These are phyloP conservation scores for Gliomastix tumulicola DNA, from an alignment of 2,329 filamentous ascomycete species.

Conservation along the genomic window DNA sequence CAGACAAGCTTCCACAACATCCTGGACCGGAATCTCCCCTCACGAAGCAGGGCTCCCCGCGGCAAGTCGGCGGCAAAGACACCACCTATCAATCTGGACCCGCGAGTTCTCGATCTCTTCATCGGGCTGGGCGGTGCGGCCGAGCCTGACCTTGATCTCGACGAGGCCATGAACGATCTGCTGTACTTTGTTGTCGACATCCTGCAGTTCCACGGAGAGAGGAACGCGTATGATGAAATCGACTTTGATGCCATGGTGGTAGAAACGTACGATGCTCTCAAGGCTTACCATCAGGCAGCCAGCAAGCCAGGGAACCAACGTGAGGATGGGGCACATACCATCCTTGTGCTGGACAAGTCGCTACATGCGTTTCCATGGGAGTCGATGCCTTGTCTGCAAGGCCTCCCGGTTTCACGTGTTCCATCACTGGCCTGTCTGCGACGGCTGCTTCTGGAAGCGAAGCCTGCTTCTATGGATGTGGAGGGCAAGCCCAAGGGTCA, in stretches of 20 bases:
- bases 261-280: slow-evolving; percentile 78
- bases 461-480: slow-evolving; percentile 9
- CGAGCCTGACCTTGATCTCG: slow-evolving; percentile 63
- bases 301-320: slow-evolving; percentile 26
- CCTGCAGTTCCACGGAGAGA: slow-evolving; percentile 91
- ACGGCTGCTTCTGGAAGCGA: slow-evolving; percentile 58
- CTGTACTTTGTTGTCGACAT: slow-evolving; percentile 96
- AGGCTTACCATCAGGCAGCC: slow-evolving; percentile 60
- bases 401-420: slow-evolving; percentile 74
- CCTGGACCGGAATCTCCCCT: slow-evolving; percentile 79
- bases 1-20: slow-evolving; percentile 71
- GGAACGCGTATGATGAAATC: slow-evolving; percentile 95
- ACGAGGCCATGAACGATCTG: slow-evolving; percentile 85
- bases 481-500: slow-evolving; percentile 31
- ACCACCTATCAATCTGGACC: slow-evolving; percentile 39
- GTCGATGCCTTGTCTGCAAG: slow-evolving; percentile 78
- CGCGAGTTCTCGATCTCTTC: slow-evolving; percentile 76
- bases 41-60: slow-evolving; percentile 54
- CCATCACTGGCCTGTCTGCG: slow-evolving; percentile 80
- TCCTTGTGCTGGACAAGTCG: slow-evolving; percentile 85
- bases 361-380: slow-evolving; percentile 95
- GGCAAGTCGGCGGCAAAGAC: slow-evolving; percentile 42
- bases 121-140: slow-evolving; percentile 73
- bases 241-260: slow-evolving; percentile 91
- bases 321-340: slow-evolving; percentile 57